Evolutionary conservation across 1,139 yeast genomes (phyloP).

Genomic region (Hemisphaericaspora xylofermentans): DNA sequence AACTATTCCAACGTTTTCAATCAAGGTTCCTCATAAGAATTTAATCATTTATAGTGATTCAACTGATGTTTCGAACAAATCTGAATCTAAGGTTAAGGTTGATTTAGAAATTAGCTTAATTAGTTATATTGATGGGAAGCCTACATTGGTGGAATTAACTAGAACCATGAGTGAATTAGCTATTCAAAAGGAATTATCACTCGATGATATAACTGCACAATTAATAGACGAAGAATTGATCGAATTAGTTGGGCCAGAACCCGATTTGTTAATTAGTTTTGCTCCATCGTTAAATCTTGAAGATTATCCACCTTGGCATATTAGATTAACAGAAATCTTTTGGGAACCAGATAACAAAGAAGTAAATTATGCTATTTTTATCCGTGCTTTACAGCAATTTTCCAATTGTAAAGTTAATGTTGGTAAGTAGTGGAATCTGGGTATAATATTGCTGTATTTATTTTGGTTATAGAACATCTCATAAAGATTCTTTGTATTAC

Average conservation of each 20-base stretch:
- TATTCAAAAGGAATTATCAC: slow-evolving; percentile 55
- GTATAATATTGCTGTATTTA: background rate
- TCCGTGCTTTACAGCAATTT: slow-evolving; percentile 78
- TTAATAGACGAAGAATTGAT: slow-evolving; percentile 73
- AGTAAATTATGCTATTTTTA: slow-evolving; percentile 81
- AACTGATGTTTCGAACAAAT: background rate
- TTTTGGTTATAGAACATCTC: background rate
- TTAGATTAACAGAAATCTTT: slow-evolving; percentile 83
- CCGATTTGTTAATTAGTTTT: slow-evolving; percentile 81
- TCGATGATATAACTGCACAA: slow-evolving; percentile 69
- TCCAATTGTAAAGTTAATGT: slow-evolving; percentile 82
- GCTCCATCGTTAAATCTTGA: slow-evolving; percentile 86
- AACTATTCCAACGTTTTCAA: slow-evolving; percentile 58
- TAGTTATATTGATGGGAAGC: slow-evolving; percentile 81
- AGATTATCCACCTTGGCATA: slow-evolving; percentile 98
- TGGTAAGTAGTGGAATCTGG: slow-evolving; percentile 54
- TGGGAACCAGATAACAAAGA: slow-evolving; percentile 84
- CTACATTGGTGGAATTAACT: slow-evolving; percentile 84
- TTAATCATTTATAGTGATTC: slow-evolving; percentile 40
- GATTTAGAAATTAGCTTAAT: slow-evolving; percentile 67
- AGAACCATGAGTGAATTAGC: slow-evolving; percentile 82
- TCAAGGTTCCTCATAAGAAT: slow-evolving; percentile 64
- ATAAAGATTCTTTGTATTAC: background rate
- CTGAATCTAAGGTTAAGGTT: slow-evolving; percentile 21
- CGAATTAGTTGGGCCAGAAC: slow-evolving; percentile 83